These are phyloP conservation scores for Taiozyma sp. DNA, from an alignment of 1,139 yeast species.

Conservation along the genomic window DNA sequence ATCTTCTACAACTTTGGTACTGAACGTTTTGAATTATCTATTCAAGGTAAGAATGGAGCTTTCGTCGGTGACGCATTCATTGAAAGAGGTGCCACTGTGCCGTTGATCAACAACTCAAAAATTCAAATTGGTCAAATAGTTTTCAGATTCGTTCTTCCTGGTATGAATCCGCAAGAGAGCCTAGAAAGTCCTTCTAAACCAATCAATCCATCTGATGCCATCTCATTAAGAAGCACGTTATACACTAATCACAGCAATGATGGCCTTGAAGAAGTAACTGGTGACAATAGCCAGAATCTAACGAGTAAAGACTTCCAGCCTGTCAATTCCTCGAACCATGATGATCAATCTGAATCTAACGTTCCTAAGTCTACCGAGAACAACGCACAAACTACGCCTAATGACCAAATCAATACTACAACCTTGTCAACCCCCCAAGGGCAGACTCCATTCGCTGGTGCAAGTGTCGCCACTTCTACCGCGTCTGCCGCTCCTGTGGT, in stretches of 20 bases:
- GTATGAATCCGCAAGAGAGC: conserved; percentile 21
- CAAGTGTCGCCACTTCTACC: not conserved
- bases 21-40: conserved; percentile 84
- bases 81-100: conserved; percentile 86
- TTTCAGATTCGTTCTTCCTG: conserved; percentile 80
- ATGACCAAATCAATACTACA: not conserved
- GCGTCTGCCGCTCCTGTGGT: conserved; percentile 7
- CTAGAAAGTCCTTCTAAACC: conserved; percentile 22
- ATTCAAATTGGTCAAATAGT: conserved; percentile 93
- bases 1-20: conserved; percentile 94
- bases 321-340: conserved; percentile 2
- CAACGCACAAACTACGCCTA: not conserved
- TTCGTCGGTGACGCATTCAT: conserved; percentile 88
- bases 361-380: not conserved
- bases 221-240: conserved; percentile 21
- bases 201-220: conserved; percentile 25
- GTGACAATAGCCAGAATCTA: conserved; percentile 15
- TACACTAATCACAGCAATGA: conserved; percentile 17
- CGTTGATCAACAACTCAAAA: conserved; percentile 73
- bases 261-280: conserved; percentile 5
- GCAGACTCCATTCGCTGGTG: not conserved
- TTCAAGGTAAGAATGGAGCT: conserved; percentile 93
- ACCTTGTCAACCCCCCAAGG: not conserved
- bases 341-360: not conserved
- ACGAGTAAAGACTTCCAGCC: conserved; percentile 22